Evolutionary conservation across 192 early-diverging fungal species (phyloP).

Genomic region (Linnemannia schmuckeri): DNA sequence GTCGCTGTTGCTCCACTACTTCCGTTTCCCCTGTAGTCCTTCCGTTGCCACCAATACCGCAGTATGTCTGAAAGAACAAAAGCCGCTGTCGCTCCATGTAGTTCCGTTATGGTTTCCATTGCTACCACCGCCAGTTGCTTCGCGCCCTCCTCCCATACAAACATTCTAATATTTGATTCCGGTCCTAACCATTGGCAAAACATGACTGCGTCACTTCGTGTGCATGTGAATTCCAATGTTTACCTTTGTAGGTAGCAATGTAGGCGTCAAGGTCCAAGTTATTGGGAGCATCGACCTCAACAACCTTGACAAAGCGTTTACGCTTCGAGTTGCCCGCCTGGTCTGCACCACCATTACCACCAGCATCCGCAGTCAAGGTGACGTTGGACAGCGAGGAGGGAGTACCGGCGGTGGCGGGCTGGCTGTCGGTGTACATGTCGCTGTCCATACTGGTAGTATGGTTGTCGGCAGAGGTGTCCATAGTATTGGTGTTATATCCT

Average conservation of each 20-base stretch:
- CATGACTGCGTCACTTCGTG: too few species aligned
- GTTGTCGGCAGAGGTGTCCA: conserved; percentile 39
- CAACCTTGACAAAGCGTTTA: conserved; percentile 58
- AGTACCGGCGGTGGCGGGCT: conserved; percentile 20
- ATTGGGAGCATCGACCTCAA: conserved; percentile 60
- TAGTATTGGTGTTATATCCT: conserved; percentile 14
- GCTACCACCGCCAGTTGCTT: too few species aligned
- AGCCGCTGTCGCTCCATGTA: too few species aligned
- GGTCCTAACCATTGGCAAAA: too few species aligned
- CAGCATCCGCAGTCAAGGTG: conserved; percentile 44
- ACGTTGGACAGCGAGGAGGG: conserved; percentile 47
- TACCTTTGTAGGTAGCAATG: conserved; percentile 77
- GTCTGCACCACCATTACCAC: conserved; percentile 8
- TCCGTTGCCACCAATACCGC: too few species aligned
- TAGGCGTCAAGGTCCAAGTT: conserved; percentile 75
- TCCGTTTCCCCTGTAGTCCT: too few species aligned
- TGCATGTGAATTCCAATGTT: neutral
- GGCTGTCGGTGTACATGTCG: conserved; percentile 23
- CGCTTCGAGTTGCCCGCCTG: conserved; percentile 53
- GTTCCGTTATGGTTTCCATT: too few species aligned
- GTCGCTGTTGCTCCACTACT: too few species aligned
- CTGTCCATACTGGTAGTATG: conserved; percentile 24
- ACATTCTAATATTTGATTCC: too few species aligned
- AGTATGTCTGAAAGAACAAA: too few species aligned
- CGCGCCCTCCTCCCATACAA: too few species aligned